Evolutionary conservation across 2,329 filamentous ascomycete species (phyloP).

Genomic region (Tolypocladium tropicale): DNA sequence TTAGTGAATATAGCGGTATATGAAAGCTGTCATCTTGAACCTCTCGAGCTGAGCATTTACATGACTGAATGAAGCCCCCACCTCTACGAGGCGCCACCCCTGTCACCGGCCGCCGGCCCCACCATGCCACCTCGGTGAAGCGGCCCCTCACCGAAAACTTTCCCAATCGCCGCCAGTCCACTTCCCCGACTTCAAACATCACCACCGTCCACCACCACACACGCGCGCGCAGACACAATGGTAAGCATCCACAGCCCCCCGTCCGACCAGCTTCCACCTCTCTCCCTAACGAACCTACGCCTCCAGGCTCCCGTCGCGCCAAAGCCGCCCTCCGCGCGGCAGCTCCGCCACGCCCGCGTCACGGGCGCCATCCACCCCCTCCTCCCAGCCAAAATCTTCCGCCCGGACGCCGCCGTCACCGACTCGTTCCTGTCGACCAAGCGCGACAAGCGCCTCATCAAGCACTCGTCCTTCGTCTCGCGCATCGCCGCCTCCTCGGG

Average conservation of each 20-base stretch:
- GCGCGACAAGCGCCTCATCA: slow-evolving; percentile 73
- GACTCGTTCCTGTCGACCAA: slow-evolving; percentile 62
- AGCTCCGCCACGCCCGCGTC: slow-evolving; percentile 42
- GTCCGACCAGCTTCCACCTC: fast-evolving
- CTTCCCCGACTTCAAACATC: not conserved
- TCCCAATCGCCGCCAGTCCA: not conserved
- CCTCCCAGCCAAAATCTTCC: slow-evolving; percentile 41
- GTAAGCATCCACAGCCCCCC: not conserved
- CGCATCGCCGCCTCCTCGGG: slow-evolving; percentile 55
- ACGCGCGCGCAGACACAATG: not conserved
- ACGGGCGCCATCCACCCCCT: slow-evolving; percentile 38
- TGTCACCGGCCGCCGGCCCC: too few relatives aligned
- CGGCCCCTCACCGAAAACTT: slow-evolving; percentile 6
- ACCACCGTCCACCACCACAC: not conserved
- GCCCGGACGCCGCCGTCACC: slow-evolving; percentile 36
- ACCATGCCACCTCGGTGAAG: slow-evolving; percentile 4
- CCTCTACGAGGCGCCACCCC: too few relatives aligned
- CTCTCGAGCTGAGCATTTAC: too few relatives aligned
- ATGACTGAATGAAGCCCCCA: too few relatives aligned
- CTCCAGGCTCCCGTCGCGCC: slow-evolving; percentile 20
- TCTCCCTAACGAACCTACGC: not conserved
- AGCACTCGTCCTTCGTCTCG: slow-evolving; percentile 69
- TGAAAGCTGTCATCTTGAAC: too few relatives aligned
- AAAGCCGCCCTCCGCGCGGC: slow-evolving; percentile 42
- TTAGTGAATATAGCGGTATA: too few relatives aligned